Evolutionary conservation across 2,329 filamentous ascomycete species (phyloP), one percentile per base, ranked within the genome.

Genomic region (Ilyonectria mors-panacis): DNA sequence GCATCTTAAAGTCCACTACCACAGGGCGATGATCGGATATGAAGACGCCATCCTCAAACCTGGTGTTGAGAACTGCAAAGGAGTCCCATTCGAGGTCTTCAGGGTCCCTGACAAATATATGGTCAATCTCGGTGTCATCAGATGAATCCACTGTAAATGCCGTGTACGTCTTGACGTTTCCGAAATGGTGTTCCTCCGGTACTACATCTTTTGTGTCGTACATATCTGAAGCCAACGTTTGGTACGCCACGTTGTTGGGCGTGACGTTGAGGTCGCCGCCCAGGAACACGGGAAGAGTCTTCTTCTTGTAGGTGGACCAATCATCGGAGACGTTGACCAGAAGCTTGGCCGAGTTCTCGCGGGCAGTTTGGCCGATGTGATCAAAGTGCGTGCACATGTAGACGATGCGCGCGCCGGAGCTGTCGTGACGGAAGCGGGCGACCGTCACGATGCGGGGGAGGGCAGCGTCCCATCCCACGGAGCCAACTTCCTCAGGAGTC

Each of bases 381-480:
- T 89, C 87, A 17, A 88, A 82, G 72, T 89, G 87, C 6, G 87
- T 89, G 72, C 83, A 85, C 78, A 86, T 80, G 17, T 83, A 83
- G 3, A 86, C 79, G 6, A 88, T 61, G 12, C 71, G 75, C 21
- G 73, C 76, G 12, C 79, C 78, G 21, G 81, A 82, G n/a, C 70
- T 66, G 13, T 68, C 62, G 68, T 87, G 84, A 51, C 77, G 62
- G 68, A 88, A 85, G 3, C 79, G 78, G 3, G 81, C 85, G 7
- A 85, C 80, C 0, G 85, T 88, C 9, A 85, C 78, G 45, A 88
- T 84, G 0, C 87, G 81, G 4, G 83, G 79, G 9, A 75, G 69
- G 6, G 75, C 76, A 4, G 81, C 81, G 48, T 82, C 81, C 91
- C 91, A 93, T 39, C 89, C 88, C 68, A 86, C 88, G 0, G 85